Percentiles rank a stretch among this genome's conserved stretches.
Conservation (phyloP, 2,329 filamentous ascomycete species). For the Paramyrothecium roridum region DNA sequence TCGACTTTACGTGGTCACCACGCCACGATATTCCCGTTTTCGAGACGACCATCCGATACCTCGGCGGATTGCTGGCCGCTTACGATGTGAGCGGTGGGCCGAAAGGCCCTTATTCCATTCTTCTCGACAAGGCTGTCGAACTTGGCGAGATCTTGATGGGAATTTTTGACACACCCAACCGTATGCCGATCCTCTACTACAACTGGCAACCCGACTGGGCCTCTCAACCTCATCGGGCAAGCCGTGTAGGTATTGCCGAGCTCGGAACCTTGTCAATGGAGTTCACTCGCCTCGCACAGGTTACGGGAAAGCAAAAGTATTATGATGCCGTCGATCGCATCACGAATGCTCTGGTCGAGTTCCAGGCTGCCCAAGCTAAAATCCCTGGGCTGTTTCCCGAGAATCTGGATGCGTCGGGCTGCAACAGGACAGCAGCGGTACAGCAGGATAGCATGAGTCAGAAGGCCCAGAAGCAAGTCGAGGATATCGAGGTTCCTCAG, state of each 20-base stretch:
- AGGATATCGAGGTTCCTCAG: constrained; percentile 22
- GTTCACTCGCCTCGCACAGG: constrained; percentile 83
- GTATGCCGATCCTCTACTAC: constrained; percentile 84
- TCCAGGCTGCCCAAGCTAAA: constrained; percentile 65
- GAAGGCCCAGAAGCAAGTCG: constrained; percentile 31
- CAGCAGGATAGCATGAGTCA: constrained; percentile 23
- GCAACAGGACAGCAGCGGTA: constrained; percentile 53
- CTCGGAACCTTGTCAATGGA: constrained; percentile 80
- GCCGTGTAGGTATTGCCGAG: constrained; percentile 61
- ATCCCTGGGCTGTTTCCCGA: constrained; percentile 81
- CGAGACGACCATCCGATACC: constrained; percentile 86
- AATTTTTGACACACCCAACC: constrained; percentile 87
- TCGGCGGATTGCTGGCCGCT: constrained; percentile 80
- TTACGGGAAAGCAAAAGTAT: constrained; percentile 78
- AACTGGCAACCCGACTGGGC: constrained; percentile 67
- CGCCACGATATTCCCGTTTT: constrained; percentile 79
- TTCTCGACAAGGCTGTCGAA: constrained; percentile 76
- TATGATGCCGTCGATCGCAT: constrained; percentile 88
- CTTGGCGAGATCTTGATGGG: constrained; percentile 78
- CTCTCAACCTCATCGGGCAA: constrained; percentile 61
- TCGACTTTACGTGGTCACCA: constrained; percentile 76
- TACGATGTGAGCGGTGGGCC: constrained; percentile 77
- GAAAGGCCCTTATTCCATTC: constrained; percentile 54
- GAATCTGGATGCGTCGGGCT: constrained; percentile 74
- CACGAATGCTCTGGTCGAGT: constrained; percentile 72